These are phyloP conservation scores for Irpex rosettiformis DNA, from an alignment of 1,284 basidiomycete species.

Conservation along the genomic window DNA sequence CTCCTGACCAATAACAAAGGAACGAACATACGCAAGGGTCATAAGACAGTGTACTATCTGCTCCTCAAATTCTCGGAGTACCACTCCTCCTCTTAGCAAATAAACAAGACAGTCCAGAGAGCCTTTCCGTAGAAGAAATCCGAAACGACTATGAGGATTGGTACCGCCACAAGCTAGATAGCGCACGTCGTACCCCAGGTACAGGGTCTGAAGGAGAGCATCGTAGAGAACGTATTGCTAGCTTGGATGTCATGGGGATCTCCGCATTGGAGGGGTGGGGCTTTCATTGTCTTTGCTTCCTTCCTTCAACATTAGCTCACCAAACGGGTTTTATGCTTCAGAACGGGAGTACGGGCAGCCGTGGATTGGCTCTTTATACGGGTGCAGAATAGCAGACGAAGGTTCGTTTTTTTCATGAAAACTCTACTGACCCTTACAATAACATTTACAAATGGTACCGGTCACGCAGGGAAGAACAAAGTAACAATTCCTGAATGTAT, in stretches of 20 bases:
- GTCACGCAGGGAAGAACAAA: background rate
- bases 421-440: background rate
- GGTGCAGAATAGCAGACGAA: constrained; percentile 77
- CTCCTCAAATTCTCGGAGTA: constrained; percentile 83
- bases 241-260: constrained; percentile 87
- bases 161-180: constrained; percentile 73
- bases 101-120: constrained; percentile 82
- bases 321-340: constrained; percentile 28
- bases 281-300: constrained; percentile 14
- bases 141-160: constrained; percentile 88
- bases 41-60: constrained; percentile 78
- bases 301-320: background rate
- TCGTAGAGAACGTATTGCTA: constrained; percentile 68
- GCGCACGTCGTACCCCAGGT: constrained; percentile 51
- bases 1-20: background rate
- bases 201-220: constrained; percentile 48
- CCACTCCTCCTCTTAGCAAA: constrained; percentile 89
- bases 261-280: constrained; percentile 88
- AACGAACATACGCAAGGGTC: constrained; percentile 27
- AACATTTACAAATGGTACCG: background rate
- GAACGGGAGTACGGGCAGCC: constrained; percentile 85
- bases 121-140: constrained; percentile 85
- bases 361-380: constrained; percentile 93
- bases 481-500: background rate
- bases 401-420: constrained; percentile 20